These are phyloP conservation scores for Phytophthora palmivora DNA, from an alignment of 352 stramenopile genomes.

Conservation along the genomic window DNA sequence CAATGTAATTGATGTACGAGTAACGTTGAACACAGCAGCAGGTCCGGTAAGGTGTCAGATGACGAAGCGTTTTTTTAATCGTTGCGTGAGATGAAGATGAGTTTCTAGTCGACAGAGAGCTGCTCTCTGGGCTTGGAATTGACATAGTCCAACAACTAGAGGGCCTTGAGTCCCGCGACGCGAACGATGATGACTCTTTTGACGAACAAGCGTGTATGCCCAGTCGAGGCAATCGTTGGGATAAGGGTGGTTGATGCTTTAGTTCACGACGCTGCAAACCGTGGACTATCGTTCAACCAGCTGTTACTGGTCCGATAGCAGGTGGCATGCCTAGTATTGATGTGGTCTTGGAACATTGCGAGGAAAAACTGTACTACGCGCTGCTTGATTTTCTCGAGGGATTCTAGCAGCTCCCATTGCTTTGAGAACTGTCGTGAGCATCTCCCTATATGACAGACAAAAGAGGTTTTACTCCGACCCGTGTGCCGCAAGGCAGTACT, in stretches of 20 bases:
- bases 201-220: background rate
- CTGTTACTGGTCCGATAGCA: background rate
- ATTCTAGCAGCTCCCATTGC: too few species aligned
- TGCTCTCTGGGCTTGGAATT: constrained; percentile 5
- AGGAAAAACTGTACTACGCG: constrained; percentile 11
- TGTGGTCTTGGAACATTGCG: background rate
- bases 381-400: too few species aligned
- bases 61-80: constrained; percentile 3
- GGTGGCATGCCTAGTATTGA: constrained; percentile 9
- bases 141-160: constrained; percentile 9
- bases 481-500: too few species aligned
- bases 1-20: background rate
- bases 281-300: constrained; percentile 3
- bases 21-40: constrained; percentile 13
- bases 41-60: constrained; percentile 10
- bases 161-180: background rate
- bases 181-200: constrained; percentile 1
- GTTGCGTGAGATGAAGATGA: constrained; percentile 10
- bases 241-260: constrained; percentile 7
- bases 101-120: constrained; percentile 1
- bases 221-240: background rate
- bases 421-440: too few species aligned
- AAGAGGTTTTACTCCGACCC: too few species aligned
- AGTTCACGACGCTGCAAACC: constrained; percentile 5
- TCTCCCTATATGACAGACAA: too few species aligned